Conservation (phyloP, 2,329 filamentous ascomycete genomes). For the Fusarium staphyleae region DNA sequence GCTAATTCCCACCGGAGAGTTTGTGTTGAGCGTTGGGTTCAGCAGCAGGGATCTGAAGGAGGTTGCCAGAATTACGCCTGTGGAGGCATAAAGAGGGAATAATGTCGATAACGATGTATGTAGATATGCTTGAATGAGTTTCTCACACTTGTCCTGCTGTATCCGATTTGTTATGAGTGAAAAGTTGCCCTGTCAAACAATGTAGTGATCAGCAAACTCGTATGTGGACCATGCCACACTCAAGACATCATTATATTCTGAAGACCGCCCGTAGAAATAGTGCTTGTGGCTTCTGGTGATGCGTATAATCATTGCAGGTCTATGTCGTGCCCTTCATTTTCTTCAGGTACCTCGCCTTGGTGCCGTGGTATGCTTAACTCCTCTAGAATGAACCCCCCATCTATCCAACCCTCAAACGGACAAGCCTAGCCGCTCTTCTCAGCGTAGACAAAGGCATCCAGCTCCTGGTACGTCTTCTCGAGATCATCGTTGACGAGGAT, state of each 20-base stretch:
- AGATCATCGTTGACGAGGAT: conserved; percentile 54
- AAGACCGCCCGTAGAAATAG: too few relatives aligned
- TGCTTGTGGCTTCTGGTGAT: too few relatives aligned
- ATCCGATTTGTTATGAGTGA: neutral
- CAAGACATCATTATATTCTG: too few relatives aligned
- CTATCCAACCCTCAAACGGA: neutral
- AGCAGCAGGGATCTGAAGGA: conserved; percentile 41
- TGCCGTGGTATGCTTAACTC: neutral
- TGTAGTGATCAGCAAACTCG: too few relatives aligned
- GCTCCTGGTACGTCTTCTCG: conserved; percentile 58
- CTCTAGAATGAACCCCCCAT: neutral
- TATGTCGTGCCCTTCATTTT: neutral
- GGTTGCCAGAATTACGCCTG: conserved; percentile 31
- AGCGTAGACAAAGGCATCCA: conserved; percentile 57
- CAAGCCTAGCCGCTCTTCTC: conserved; percentile 24
- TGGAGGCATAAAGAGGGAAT: conserved; percentile 17
- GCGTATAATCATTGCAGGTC: neutral
- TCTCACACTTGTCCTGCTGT: neutral
- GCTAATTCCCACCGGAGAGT: conserved; percentile 42
- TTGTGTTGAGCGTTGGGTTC: conserved; percentile 39
- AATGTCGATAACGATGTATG: conserved; percentile 32
- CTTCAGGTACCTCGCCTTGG: neutral
- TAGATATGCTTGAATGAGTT: conserved; percentile 18
- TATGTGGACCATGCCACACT: too few relatives aligned
- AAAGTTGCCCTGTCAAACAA: neutral